Percentiles rank a stretch among this genome's conserved stretches.
Evolutionary conservation across 225 moss, liverwort and hornwort genomes (phyloP).

Genomic region (Marchantia polymorpha): DNA sequence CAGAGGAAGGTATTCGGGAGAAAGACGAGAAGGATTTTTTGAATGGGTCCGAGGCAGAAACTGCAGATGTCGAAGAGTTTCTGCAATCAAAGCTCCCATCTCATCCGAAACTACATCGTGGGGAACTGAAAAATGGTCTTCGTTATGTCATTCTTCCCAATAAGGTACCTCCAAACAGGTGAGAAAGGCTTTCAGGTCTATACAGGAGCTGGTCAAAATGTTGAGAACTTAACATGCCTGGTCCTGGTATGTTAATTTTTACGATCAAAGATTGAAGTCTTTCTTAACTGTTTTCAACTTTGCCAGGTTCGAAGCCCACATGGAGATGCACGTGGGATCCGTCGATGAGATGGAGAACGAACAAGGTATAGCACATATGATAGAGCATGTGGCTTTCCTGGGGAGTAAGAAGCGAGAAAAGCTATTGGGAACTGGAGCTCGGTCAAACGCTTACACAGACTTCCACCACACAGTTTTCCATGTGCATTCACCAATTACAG

Average conservation of each 20-base stretch:
- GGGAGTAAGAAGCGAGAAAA: constrained; percentile 99
- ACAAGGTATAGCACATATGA: constrained; percentile 99
- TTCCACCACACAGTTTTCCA: constrained; percentile 99
- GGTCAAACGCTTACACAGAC: constrained; percentile 98
- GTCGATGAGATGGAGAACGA: constrained; percentile 92
- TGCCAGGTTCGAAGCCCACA: constrained; percentile 95
- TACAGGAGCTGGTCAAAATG: background rate
- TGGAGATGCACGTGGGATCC: constrained; percentile 99
- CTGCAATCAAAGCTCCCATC: constrained; percentile 77
- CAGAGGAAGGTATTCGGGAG: constrained; percentile 80
- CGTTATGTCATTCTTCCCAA: constrained; percentile 94
- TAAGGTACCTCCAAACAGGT: constrained; percentile 97
- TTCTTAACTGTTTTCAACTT: background rate
- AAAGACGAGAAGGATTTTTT: constrained; percentile 53
- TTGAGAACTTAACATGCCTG: background rate
- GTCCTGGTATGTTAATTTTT: background rate
- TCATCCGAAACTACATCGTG: constrained; percentile 94
- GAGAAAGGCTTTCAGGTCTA: background rate
- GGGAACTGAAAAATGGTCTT: constrained; percentile 74
- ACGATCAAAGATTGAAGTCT: background rate
- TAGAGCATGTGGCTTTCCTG: constrained; percentile 98
- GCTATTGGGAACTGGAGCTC: constrained; percentile 92
- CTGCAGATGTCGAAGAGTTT: constrained; percentile 59
- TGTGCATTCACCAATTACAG: constrained; percentile 97
- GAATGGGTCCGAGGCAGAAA: constrained; percentile 51